Percentiles rank a stretch among this genome's conserved stretches.
phyloP scores from a whole-genome alignment of 306 rosid species.

The Datisca glomerata region DNA sequence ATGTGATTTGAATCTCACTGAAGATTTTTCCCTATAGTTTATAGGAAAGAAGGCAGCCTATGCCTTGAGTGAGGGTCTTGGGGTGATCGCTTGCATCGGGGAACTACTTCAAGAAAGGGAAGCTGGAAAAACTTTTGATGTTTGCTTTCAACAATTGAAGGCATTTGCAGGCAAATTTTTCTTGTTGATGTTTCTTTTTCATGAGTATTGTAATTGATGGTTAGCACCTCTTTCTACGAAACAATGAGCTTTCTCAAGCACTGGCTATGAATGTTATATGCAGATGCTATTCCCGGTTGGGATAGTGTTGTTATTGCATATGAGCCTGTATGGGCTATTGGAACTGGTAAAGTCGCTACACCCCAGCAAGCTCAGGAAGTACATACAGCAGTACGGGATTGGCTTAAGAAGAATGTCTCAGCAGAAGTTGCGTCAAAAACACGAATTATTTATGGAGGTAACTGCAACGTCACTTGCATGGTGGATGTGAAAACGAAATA shows the following conservation, averaged over 20 bases:
- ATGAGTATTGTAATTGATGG: neutral
- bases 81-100: constrained; percentile 97
- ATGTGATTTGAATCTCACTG: constrained; percentile 15
- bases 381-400: constrained; percentile 80
- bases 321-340: constrained; percentile 99
- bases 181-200: constrained; percentile 14
- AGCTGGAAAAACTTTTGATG: constrained; percentile 92
- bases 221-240: neutral
- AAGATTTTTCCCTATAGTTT: constrained; percentile 45
- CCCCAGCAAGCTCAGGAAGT: constrained; percentile 99
- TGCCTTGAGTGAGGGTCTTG: constrained; percentile 87
- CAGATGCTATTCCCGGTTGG: constrained; percentile 95
- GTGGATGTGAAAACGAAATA: no score
- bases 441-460: constrained; percentile 96
- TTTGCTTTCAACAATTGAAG: constrained; percentile 72
- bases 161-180: constrained; percentile 63
- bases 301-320: constrained; percentile 85
- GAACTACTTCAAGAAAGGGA: constrained; percentile 87
- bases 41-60: constrained; percentile 97
- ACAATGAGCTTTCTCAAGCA: constrained; percentile 6
- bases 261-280: constrained; percentile 8
- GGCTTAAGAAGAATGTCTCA: constrained; percentile 79
- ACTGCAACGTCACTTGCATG: constrained; percentile 9
- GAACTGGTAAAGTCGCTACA: constrained; percentile 95
- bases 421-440: constrained; percentile 87